Percentiles rank a stretch among this genome's conserved stretches.
phyloP scores from a whole-genome alignment of 116 monocot species.

The Phalaenopsis hybrid region DNA sequence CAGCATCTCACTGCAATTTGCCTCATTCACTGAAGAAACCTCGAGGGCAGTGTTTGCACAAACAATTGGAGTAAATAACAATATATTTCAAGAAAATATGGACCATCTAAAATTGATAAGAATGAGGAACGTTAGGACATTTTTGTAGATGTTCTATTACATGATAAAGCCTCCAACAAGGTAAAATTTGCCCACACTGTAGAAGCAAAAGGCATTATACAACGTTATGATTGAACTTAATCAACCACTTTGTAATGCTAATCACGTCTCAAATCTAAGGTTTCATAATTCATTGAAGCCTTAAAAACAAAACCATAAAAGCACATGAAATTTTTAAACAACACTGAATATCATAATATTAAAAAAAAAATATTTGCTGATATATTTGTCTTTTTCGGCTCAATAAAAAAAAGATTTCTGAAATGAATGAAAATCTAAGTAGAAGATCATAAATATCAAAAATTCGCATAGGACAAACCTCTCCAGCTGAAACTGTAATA shows the following conservation, averaged over 20 bases:
- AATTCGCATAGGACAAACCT: constrained; percentile 19
- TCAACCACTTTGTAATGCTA: not conserved
- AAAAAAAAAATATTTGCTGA: not conserved
- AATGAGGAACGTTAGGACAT: not conserved
- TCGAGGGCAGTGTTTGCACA: not conserved
- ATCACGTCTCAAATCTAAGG: not conserved
- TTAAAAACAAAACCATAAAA: not conserved
- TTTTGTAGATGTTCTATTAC: not conserved
- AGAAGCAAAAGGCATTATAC: not conserved
- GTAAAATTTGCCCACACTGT: not conserved
- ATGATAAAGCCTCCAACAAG: not conserved
- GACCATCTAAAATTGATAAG: not conserved
- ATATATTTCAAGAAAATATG: not conserved
- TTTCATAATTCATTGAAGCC: not conserved
- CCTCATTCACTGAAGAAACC: not conserved
- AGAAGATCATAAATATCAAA: not conserved
- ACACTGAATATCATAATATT: not conserved
- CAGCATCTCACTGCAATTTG: not conserved
- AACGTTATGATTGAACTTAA: not conserved
- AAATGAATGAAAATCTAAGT: not conserved
- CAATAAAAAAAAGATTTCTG: not conserved
- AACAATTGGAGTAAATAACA: not conserved
- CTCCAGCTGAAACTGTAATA: constrained; percentile 36
- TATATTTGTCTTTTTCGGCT: not conserved
- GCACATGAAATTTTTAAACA: not conserved